Base-by-base conservation (phyloP, 257 asterid genomes). In the Plantago major region DNA sequence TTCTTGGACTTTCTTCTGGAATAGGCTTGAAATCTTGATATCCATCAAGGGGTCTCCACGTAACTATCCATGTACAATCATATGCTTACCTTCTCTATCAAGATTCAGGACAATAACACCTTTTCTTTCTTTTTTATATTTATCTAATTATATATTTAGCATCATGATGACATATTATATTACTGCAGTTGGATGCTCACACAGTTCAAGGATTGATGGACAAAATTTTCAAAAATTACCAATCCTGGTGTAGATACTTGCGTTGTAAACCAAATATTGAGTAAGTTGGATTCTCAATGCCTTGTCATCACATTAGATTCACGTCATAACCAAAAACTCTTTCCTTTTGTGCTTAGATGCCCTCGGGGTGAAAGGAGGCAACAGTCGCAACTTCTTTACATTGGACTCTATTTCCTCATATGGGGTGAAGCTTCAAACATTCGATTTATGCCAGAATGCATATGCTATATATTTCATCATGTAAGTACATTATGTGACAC, bases 361-460 rank as follows among this genome's bases (percentile, higher is more conserved):
- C 93, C 91, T 12, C 51, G 18, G 62, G 81, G 73, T 53, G 76
- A 80, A 59, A 77, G 82, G 74, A 73, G 82, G 87, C 89, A 77
- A 68, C 99, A 92, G 73, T 74, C 82, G 42, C 90, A 86, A 81
- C 96, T 93, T 76, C 97, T 93, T 51, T 89, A 93, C 84, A 83
- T 89, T 70, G 96, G 81, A 55, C 95, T 93, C 54, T 93, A 88
- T 87, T 96, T 93, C 72, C 95, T 93, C 72, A 89, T 93, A 50
- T 93, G 99, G 99, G 97, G 99, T 15, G 99, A 93, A 89, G 97
- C 97, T 74, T 93, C 99, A 64, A 93, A 93, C 65, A 75, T 93
- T 64, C 95, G 99, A 16, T 93, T 93, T 68, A 93, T 93, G 99
- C 99, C 99, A 16, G 99, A 93, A 67, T 93, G 99, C 81, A 59